Base-by-base conservation (phyloP, 2,329 filamentous ascomycete genomes). In the Pseudopithomyces maydicus region DNA sequence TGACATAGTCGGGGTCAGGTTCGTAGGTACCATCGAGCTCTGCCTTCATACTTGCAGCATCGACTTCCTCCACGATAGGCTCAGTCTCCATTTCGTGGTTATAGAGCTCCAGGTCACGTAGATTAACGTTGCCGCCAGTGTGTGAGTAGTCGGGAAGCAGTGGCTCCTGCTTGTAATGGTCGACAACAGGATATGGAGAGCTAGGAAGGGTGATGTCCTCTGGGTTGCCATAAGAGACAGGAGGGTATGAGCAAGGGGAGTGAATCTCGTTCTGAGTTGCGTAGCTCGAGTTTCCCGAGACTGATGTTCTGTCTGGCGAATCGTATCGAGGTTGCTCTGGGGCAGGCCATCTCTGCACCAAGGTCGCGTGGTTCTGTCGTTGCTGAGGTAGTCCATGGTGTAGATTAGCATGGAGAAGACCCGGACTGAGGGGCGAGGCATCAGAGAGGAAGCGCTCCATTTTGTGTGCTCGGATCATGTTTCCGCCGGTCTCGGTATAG, bases 381-480 rank as follows among this genome's bases (percentile, higher is more conserved):
- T 67, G 56, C 8, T 64, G 45, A 4, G 64, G 63, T 20, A 55
- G 45, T 22, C 52, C 49, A n/a, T 44, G 44, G 35, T 60, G 46
- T 23, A 68, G 58, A 19, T 72, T 71, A 23, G 68, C 67, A 41
- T 72, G 64, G 19, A 74, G 64, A n/a, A 73, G 55, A 8, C 66
- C 66, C 3, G 55, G 47, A 19, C 65, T 51, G 20, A 73, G 64
- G 7, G 72, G 70, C 29, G 65, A 65, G 17, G 59, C 56, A 36
- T 75, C 73, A 38, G 60, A 53, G 55, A 77, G 65, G 54, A 71
- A 77, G 22, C 74, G 74, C 47, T 75, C 69, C 68, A 76, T 69
- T 29, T 62, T 62, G 44, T 63, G 65, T 62, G 69, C 65, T 52
- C 56, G 69, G 38, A 71, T 62, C 49, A 59, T 63, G 45, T 67